Evolutionary conservation across 306 rosid genomes (phyloP).

Genomic region (Dalbergia cochinchinensis): DNA sequence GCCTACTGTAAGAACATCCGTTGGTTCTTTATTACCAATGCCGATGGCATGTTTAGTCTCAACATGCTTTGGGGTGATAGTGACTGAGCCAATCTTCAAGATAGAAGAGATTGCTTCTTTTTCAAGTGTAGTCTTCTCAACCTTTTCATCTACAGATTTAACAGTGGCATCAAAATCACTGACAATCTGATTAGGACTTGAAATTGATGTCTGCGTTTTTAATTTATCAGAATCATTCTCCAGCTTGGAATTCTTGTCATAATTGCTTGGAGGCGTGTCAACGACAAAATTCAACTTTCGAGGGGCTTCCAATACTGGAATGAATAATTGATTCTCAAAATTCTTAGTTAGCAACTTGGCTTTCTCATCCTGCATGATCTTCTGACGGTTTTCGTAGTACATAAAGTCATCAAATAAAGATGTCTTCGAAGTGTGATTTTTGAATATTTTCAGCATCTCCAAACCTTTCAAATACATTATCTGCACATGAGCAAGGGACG

Average conservation of each 20-base stretch:
- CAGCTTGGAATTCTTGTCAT: slow-evolving; percentile 48
- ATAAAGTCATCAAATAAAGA: slow-evolving; percentile 90
- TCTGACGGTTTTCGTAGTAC: slow-evolving; percentile 93
- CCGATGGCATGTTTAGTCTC: slow-evolving; percentile 50
- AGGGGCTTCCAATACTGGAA: slow-evolving; percentile 60
- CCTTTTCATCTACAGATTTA: slow-evolving; percentile 45
- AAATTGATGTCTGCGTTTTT: slow-evolving; percentile 37
- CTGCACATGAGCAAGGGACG: slow-evolving; percentile 57
- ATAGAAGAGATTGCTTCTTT: slow-evolving; percentile 56
- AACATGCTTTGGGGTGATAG: slow-evolving; percentile 58
- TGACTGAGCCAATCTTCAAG: slow-evolving; percentile 72
- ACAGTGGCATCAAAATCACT: slow-evolving; percentile 40
- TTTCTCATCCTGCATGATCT: slow-evolving; percentile 88
- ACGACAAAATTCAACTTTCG: slow-evolving; percentile 61
- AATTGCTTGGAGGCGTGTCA: slow-evolving; percentile 51
- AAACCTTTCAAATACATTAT: slow-evolving; percentile 73
- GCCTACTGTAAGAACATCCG: slow-evolving; percentile 73
- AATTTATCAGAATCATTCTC: slow-evolving; percentile 47
- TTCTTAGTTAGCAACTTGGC: slow-evolving; percentile 65
- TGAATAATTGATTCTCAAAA: slow-evolving; percentile 57
- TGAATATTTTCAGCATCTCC: slow-evolving; percentile 89
- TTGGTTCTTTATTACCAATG: slow-evolving; percentile 41
- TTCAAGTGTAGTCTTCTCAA: slow-evolving; percentile 41
- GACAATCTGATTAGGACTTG: slow-evolving; percentile 52
- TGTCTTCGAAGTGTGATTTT: slow-evolving; percentile 74